These are phyloP conservation scores for Penicillium samsonianum DNA, from an alignment of 495 filamentous ascomycete species.

Conservation along the genomic window DNA sequence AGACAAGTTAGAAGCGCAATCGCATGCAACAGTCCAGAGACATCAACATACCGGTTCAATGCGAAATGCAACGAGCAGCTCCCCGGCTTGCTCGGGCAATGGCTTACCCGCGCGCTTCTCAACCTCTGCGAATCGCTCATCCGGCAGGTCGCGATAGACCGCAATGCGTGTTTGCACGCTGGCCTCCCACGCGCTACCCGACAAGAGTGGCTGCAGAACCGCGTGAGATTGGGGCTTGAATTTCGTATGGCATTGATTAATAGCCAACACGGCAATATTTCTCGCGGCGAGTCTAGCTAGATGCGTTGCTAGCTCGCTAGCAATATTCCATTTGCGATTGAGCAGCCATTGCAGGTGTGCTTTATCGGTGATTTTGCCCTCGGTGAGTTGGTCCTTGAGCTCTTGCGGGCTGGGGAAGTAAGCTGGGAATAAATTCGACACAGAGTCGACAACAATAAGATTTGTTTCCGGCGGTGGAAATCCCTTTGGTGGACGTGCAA, in stretches of 20 bases:
- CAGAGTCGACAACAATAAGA: conserved; percentile 74
- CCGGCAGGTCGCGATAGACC: conserved; percentile 64
- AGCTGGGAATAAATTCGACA: conserved; percentile 71
- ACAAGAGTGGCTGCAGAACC: conserved; percentile 70
- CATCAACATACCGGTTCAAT: conserved; percentile 40
- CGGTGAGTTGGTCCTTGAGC: conserved; percentile 34
- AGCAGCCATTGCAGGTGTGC: conserved; percentile 56
- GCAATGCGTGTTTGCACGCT: conserved; percentile 66
- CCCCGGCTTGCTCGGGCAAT: conserved; percentile 33
- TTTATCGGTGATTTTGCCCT: conserved; percentile 35
- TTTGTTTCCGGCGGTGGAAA: conserved; percentile 61
- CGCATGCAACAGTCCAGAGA: background rate
- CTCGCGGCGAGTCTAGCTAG: conserved; percentile 70
- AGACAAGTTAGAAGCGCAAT: conserved; percentile 1
- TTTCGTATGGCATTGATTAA: conserved; percentile 72
- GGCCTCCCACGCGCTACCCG: conserved; percentile 68
- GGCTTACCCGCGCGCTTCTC: conserved; percentile 45
- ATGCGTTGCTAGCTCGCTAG: conserved; percentile 55
- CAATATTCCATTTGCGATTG: conserved; percentile 61
- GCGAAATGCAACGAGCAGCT: conserved; percentile 40
- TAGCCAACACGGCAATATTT: conserved; percentile 64
- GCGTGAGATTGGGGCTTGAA: conserved; percentile 57
- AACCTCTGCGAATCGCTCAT: conserved; percentile 45
- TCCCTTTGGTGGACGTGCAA: conserved; percentile 59
- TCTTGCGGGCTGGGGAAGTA: conserved; percentile 63